Percentiles rank a stretch among this genome's conserved stretches.
Evolutionary conservation across 306 rosid genomes (phyloP).

Genomic region (Inga laurina): DNA sequence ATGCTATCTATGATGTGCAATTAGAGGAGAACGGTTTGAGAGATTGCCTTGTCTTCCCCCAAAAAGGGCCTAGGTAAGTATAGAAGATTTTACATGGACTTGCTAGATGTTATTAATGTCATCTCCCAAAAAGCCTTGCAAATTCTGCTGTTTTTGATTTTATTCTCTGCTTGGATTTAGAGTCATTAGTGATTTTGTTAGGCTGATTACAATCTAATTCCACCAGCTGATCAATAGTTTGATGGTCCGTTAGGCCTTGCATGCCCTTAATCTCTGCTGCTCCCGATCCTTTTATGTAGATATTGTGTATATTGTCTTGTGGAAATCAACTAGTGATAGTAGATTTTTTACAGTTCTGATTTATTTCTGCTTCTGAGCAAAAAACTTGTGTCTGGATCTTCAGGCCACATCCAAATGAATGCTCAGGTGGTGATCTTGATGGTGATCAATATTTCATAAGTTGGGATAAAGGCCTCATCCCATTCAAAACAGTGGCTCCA

Average conservation of each 20-base stretch:
- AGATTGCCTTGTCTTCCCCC: conserved; percentile 82
- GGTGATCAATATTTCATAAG: conserved; percentile 89
- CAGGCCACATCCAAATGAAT: conserved; percentile 99
- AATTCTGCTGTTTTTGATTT: background rate
- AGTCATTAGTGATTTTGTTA: conserved; percentile 1
- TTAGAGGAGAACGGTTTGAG: conserved; percentile 64
- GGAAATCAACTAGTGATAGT: background rate
- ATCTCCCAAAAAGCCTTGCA: background rate
- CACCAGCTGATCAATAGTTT: conserved; percentile 13
- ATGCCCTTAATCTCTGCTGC: conserved; percentile 6
- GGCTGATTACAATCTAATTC: background rate
- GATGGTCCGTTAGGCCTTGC: background rate
- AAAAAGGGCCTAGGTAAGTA: conserved; percentile 75
- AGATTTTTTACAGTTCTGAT: background rate
- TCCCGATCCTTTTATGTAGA: background rate
- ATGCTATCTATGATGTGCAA: conserved; percentile 44
- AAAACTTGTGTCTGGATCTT: conserved; percentile 9
- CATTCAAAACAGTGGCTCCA: conserved; percentile 59
- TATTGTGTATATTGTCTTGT: background rate
- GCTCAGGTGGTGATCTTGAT: conserved; percentile 98
- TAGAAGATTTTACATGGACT: conserved; percentile 15
- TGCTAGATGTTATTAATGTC: conserved; percentile 1
- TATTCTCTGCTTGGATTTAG: background rate
- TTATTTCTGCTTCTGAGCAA: conserved; percentile 8
- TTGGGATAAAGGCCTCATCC: conserved; percentile 80